Percentiles rank a stretch among this genome's conserved stretches.
Evolutionary conservation across 176 grass and related monocot species (phyloP).

Genomic region (Metroxylon sagu): DNA sequence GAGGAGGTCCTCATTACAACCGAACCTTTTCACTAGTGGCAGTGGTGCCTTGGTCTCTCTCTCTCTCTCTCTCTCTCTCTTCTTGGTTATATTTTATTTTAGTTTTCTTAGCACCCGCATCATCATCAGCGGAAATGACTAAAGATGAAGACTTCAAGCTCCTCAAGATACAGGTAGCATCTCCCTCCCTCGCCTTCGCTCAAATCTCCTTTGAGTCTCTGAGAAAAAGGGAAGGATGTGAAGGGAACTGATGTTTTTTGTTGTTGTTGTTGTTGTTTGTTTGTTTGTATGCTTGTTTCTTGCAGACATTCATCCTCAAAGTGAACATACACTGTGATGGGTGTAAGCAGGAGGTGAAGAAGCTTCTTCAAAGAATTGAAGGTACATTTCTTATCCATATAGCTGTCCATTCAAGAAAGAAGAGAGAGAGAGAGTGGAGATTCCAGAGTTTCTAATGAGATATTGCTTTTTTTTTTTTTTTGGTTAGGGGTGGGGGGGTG

Average conservation of each 20-base stretch:
- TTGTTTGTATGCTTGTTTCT: slow-evolving; percentile 1
- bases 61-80: neutral
- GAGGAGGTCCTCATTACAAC: too few species aligned
- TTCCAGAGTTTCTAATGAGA: neutral
- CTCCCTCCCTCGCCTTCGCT: neutral
- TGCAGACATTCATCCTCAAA: slow-evolving; percentile 76
- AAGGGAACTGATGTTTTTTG: too few species aligned
- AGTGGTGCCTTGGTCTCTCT: neutral
- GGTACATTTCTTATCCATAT: slow-evolving; percentile 27
- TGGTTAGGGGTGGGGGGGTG: too few species aligned
- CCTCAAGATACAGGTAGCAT: slow-evolving; percentile 84
- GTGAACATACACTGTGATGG: slow-evolving; percentile 99
- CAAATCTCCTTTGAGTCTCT: slow-evolving; percentile 1
- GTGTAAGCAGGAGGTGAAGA: slow-evolving; percentile 95
- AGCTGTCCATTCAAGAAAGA: neutral
- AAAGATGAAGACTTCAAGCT: slow-evolving; percentile 95
- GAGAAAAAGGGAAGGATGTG: slow-evolving; percentile 3
- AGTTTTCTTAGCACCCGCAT: slow-evolving; percentile 14
- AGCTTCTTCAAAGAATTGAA: slow-evolving; percentile 93
- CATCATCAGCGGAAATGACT: slow-evolving; percentile 46
- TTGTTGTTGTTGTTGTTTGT: too few species aligned
- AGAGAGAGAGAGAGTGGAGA: too few species aligned
- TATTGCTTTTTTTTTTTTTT: neutral
- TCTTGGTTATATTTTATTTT: too few species aligned
- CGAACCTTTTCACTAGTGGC: too few species aligned